A percentile compares a stretch with the other conserved stretches of the same genome.
phyloP scores from a whole-genome alignment of 441 rosid species.

The Codiaeum variegatum region DNA sequence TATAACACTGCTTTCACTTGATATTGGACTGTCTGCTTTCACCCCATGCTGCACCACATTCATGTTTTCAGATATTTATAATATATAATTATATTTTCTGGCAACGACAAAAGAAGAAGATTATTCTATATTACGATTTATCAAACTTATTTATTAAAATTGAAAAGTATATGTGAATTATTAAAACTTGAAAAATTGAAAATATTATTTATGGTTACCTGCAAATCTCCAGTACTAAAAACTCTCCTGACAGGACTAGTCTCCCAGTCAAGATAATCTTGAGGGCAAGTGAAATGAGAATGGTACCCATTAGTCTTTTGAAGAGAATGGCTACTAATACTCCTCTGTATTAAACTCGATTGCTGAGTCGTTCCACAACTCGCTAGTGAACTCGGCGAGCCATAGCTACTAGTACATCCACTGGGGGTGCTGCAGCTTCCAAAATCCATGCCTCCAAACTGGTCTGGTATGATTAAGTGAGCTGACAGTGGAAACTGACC shows the following conservation, averaged over 20 bases:
- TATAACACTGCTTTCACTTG: slow-evolving; percentile 76
- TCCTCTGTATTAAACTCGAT: slow-evolving; percentile 51
- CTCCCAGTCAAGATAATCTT: slow-evolving; percentile 36
- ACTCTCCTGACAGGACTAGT: slow-evolving; percentile 58
- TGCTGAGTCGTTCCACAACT: slow-evolving; percentile 36
- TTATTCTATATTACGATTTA: too few relatives aligned
- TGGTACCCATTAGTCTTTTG: slow-evolving; percentile 32
- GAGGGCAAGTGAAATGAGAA: slow-evolving; percentile 29
- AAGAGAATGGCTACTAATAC: slow-evolving; percentile 59
- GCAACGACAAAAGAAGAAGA: too few relatives aligned
- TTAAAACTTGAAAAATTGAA: neutral
- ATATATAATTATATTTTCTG: too few relatives aligned
- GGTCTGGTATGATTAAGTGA: slow-evolving; percentile 29
- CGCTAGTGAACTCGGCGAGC: slow-evolving; percentile 52
- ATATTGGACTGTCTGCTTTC: slow-evolving; percentile 50
- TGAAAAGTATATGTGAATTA: too few relatives aligned
- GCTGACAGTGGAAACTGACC: slow-evolving; percentile 30
- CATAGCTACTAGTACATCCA: slow-evolving; percentile 50
- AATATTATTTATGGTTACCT: neutral
- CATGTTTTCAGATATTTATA: neutral
- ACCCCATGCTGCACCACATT: slow-evolving; percentile 34
- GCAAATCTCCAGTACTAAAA: slow-evolving; percentile 63
- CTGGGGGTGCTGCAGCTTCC: slow-evolving; percentile 21
- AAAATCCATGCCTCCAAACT: slow-evolving; percentile 6
- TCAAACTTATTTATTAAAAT: too few relatives aligned